Conservation (phyloP, 2,329 filamentous ascomycete species). For the Venturia carpophila region DNA sequence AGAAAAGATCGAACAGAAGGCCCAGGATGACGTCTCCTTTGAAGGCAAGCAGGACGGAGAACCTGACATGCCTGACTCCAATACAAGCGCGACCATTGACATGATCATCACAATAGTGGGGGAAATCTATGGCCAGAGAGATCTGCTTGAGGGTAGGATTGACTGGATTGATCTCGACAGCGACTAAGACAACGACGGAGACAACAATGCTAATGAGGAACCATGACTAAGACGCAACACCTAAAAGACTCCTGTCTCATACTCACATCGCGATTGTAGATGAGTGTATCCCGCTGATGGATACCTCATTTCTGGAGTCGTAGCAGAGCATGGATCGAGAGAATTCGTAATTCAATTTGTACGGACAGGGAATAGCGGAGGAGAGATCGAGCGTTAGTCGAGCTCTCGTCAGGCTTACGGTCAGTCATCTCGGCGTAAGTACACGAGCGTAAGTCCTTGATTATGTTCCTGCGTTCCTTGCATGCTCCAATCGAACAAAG, state of each 20-base stretch:
- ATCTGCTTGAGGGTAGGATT: constrained; percentile 50
- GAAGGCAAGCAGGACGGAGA: constrained; percentile 24
- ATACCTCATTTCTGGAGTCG: neutral
- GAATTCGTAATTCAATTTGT: neutral
- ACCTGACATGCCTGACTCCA: constrained; percentile 9
- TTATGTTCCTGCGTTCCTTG: neutral
- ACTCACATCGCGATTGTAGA: neutral
- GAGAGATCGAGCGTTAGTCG: neutral
- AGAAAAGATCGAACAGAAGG: neutral
- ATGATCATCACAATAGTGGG: constrained; percentile 86
- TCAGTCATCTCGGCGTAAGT: neutral
- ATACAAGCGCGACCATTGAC: constrained; percentile 63
- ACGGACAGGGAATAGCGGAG: neutral
- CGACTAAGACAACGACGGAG: neutral
- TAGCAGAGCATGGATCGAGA: neutral
- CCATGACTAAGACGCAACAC: neutral
- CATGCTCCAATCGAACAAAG: neutral
- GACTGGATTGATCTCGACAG: constrained; percentile 5
- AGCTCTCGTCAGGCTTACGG: neutral
- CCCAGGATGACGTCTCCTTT: constrained; percentile 17
- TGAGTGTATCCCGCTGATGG: neutral
- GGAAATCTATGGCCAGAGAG: constrained; percentile 82
- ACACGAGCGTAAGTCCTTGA: neutral
- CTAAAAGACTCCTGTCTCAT: neutral
- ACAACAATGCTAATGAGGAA: neutral